These are phyloP conservation scores for Hibiscus syriacus DNA, from an alignment of 345 rosid genomes.

Conservation along the genomic window DNA sequence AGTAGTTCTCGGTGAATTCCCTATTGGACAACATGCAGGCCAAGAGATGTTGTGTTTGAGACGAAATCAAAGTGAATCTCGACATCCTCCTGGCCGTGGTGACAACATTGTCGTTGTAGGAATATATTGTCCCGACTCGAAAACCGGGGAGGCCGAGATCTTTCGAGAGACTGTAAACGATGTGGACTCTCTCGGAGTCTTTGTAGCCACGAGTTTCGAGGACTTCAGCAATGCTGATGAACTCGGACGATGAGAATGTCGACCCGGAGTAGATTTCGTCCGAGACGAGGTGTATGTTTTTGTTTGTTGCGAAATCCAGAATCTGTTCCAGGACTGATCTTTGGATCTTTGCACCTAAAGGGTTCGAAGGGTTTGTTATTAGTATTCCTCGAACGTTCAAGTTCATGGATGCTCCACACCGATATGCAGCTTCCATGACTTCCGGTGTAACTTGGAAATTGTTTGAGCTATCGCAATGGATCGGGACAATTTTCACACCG, in stretches of 20 bases:
- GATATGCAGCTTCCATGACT: conserved; percentile 70
- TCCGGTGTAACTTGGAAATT: conserved; percentile 74
- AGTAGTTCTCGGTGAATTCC: conserved; percentile 47
- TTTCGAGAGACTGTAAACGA: conserved; percentile 90
- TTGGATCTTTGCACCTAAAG: conserved; percentile 65
- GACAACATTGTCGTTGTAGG: conserved; percentile 77
- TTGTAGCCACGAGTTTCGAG: conserved; percentile 31
- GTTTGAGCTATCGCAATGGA: conserved; percentile 66
- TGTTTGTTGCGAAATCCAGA: conserved; percentile 51
- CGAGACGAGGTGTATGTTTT: conserved; percentile 82
- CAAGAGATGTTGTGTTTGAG: conserved; percentile 79
- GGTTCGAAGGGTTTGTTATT: conserved; percentile 95
- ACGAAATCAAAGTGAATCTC: conserved; percentile 83
- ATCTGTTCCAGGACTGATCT: conserved; percentile 53
- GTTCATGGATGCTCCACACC: conserved; percentile 38
- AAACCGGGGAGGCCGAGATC: conserved; percentile 98
- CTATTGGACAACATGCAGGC: conserved; percentile 73
- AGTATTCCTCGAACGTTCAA: conserved; percentile 66
- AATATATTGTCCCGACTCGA: conserved; percentile 85
- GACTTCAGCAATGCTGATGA: conserved; percentile 75
- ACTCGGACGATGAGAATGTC: conserved; percentile 57
- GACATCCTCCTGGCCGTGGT: conserved; percentile 90
- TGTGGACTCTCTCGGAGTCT: conserved; percentile 73
- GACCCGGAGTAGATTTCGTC: conserved; percentile 98
- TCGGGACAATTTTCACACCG: conserved; percentile 70